These are phyloP conservation scores for Geosmithia morbida DNA, from an alignment of 2,329 filamentous ascomycete species.

Conservation along the genomic window DNA sequence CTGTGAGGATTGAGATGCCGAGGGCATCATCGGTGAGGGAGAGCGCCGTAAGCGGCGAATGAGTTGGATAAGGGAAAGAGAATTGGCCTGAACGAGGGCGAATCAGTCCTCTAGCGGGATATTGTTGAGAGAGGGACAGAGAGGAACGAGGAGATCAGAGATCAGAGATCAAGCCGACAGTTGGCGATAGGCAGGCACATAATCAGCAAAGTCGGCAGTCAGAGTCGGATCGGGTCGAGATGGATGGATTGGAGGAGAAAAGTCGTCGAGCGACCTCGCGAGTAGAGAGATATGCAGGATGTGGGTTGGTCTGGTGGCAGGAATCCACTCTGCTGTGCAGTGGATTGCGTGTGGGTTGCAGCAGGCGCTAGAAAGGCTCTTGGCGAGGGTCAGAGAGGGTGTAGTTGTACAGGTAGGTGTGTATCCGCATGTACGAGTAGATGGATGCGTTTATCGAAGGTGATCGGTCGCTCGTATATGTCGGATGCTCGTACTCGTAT, in stretches of 20 bases:
- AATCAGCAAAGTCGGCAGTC: neutral
- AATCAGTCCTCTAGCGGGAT: neutral
- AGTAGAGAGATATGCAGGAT: neutral
- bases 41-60: neutral
- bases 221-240: neutral
- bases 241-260: neutral
- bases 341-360: neutral
- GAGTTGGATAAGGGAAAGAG: neutral
- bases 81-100: neutral
- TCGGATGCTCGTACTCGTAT: no score
- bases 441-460: neutral
- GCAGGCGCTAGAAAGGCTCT: neutral
- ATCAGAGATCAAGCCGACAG: neutral
- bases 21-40: conserved; percentile 13
- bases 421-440: neutral
- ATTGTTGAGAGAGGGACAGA: neutral
- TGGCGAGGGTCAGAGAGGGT: neutral
- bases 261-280: neutral
- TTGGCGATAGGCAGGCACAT: neutral
- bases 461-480: no score
- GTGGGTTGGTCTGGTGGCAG: neutral
- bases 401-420: neutral
- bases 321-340: neutral
- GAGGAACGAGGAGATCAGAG: neutral
- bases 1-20: conserved; percentile 37